phyloP scores from a whole-genome alignment of 2,329 filamentous ascomycete species.

The Nectriaceae sp. region DNA sequence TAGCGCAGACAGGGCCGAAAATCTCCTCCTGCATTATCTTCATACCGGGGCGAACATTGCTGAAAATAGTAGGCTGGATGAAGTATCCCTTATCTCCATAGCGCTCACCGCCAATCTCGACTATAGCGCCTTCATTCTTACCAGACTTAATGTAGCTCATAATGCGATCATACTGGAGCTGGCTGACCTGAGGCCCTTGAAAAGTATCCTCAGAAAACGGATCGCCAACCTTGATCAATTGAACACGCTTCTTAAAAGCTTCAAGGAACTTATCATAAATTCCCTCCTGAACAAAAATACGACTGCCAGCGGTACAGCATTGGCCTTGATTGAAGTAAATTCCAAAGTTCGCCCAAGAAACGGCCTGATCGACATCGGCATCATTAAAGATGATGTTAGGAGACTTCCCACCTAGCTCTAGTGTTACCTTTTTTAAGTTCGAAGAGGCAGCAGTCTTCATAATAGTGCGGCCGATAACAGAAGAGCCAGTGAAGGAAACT shows the following conservation, averaged over 20 bases:
- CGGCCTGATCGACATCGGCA: background rate
- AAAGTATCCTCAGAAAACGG: slow-evolving; percentile 63
- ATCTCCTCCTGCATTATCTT: slow-evolving; percentile 23
- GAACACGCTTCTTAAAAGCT: slow-evolving; percentile 45
- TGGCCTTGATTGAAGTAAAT: background rate
- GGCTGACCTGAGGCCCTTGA: slow-evolving; percentile 66
- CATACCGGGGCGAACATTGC: slow-evolving; percentile 18
- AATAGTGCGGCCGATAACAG: background rate
- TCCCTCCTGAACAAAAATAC: slow-evolving; percentile 56
- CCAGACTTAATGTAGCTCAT: slow-evolving; percentile 66
- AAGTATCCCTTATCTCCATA: slow-evolving; percentile 18
- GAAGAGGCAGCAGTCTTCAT: background rate
- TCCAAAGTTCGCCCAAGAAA: background rate
- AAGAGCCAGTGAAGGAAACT: slow-evolving; percentile 2
- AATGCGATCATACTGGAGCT: slow-evolving; percentile 64
- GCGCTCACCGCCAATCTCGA: slow-evolving; percentile 40
- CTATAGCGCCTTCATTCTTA: slow-evolving; percentile 61
- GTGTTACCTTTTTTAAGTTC: slow-evolving; percentile 3
- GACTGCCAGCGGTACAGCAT: slow-evolving; percentile 55
- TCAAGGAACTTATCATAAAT: slow-evolving; percentile 59
- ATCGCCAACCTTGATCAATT: slow-evolving; percentile 58
- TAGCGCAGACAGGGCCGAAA: slow-evolving; percentile 21
- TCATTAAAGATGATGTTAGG: background rate
- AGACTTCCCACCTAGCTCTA: background rate
- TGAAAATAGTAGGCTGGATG: slow-evolving; percentile 23